Base-by-base conservation (phyloP, 495 filamentous ascomycete species). In the Penicillium cinerascens region DNA sequence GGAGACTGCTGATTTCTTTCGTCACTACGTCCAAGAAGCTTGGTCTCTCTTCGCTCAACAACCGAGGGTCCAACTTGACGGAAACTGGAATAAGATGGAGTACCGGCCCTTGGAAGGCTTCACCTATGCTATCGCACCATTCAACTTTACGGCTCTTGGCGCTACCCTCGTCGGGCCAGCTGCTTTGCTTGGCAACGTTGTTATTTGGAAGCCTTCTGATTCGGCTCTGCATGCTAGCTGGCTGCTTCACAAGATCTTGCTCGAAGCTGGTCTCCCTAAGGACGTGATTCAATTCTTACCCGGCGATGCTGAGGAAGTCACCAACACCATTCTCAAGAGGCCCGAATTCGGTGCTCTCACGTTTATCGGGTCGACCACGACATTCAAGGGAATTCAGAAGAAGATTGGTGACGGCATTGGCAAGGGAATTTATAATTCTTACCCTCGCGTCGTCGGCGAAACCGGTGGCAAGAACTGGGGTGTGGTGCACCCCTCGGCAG, bases 381-480 rank as follows among this genome's bases (percentile, higher is more conserved):
- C 91, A 10, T 91, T 93, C 77, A 82, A 86, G 38, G 76, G 78
- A 40, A 69, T 93, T 3, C 88, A 87, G 56, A 84, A 83, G 33
- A 76, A 84, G 53, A 90, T 92, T 55, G 84, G 87, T 0, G 70
- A 76, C 38, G 86, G 85, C 16, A 78, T 89, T 21, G 83, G 81
- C 6, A 78, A 85, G 54, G 82, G 79, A 18, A 79, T 77, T 25
- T 93, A 89, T 63, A 72, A 77, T 45, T 78, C 80, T 22, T 92
- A 89, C 67, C 89, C 89, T 4, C 81, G 89, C 47, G 84, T 92
- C 25, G 86, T 92, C 13, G 89, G 86, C 47, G 89, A 93, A 74
- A 92, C 89, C 0, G 88, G 88, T 40, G 89, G 89, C 54, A 95
- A 95, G 78, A 95, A 95, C 70, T 93, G 88, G 76, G 88, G 90